Conservation (phyloP, 176 grass and related monocot species). For the Dendrocalamus sinicus region DNA sequence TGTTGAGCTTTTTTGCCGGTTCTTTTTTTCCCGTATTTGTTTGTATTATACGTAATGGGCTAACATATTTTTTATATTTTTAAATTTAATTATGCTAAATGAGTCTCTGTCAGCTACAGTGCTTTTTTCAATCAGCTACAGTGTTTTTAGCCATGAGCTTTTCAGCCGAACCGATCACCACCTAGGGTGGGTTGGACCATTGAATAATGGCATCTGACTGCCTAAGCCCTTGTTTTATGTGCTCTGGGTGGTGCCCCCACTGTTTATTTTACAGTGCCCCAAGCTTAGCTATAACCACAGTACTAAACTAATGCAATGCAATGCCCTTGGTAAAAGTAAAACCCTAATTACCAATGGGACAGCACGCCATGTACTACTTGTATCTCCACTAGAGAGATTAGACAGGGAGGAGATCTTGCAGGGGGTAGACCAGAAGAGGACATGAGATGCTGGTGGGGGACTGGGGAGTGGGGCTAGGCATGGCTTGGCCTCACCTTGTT, state of each 20-base stretch:
- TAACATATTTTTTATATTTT: too few relatives aligned
- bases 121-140: too few relatives aligned
- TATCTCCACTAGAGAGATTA: background rate
- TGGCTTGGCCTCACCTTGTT: background rate
- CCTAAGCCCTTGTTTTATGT: slow-evolving; percentile 65
- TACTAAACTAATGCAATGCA: slow-evolving; percentile 31
- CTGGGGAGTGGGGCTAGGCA: slow-evolving; percentile 7
- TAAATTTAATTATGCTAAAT: too few relatives aligned
- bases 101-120: too few relatives aligned
- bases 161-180: too few relatives aligned
- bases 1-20: too few relatives aligned
- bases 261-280: slow-evolving; percentile 60
- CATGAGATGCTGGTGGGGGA: slow-evolving; percentile 46
- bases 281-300: slow-evolving; percentile 40
- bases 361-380: background rate
- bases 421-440: slow-evolving; percentile 55
- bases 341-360: slow-evolving; percentile 28
- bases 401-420: slow-evolving; percentile 35
- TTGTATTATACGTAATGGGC: too few relatives aligned
- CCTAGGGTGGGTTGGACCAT: slow-evolving; percentile 6
- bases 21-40: too few relatives aligned
- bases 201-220: slow-evolving; percentile 49
- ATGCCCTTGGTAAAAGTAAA: slow-evolving; percentile 26
- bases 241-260: slow-evolving; percentile 41
- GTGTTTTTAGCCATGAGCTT: too few relatives aligned